Evolutionary conservation across 108 stramenopile genomes (phyloP), one percentile per base, ranked within the genome.

Genomic region (Nitzschia inconspicua): DNA sequence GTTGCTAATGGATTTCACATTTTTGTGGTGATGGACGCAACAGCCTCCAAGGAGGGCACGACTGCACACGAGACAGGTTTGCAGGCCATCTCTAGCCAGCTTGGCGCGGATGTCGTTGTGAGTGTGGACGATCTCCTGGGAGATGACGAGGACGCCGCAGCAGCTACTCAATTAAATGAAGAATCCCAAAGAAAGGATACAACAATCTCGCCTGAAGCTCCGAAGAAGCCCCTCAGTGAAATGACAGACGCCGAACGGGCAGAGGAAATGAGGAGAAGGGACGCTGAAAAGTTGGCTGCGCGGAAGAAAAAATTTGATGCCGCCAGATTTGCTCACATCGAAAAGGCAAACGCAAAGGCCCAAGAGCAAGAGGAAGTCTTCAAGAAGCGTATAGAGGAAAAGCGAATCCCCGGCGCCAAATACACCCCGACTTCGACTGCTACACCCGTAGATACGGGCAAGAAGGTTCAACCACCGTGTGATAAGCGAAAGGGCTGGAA

Each of bases 241-340:
- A 47, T 47, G 48, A 49, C 48, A 28, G 48, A 49, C 1, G 48
- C 22, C 22, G 25, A 49, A 28, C 25, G 35, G 19, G 32, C 34
- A 4, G 53, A 54, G 23, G 53, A 10, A 34, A n/a, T 54, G 53
- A 10, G 53, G 24, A 0, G 0, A n/a, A 30, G 41, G 11, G 65
- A 66, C 37, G 65, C 65, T 13, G 65, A 66, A 46, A 66, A 37
- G 31, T 57, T 66, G 56, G 56, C 44, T 2, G 54, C 54, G 4
- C 55, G 65, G 13, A 66, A 66, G 40, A 66, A 66, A 36, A 55
- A 58, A 57, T 44, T 66, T 4, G 65, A 66, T 39, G 56, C 47
- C 9, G 37, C 36, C 16, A 23, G 65, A 40, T 66, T 66, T 37
- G 65, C 55, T 2, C 65, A 66, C 27, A 66, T 66, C 36, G 55